Evolutionary conservation across 805 yeast species (phyloP), one percentile per base, ranked within the genome.

Genomic region (Candida pini): DNA sequence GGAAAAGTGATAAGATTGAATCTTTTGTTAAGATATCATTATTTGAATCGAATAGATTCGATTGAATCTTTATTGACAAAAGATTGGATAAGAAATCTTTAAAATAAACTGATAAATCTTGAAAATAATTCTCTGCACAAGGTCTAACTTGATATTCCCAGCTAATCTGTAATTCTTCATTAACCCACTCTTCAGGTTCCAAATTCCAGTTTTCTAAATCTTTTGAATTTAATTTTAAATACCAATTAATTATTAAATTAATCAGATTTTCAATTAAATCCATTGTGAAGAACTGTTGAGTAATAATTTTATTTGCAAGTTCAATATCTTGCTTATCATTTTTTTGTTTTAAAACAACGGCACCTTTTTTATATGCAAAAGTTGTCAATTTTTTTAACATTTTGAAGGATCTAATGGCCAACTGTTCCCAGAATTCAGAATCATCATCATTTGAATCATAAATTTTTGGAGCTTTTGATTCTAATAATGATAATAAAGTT

Each of bases 141-240:
- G 90, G 87, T 37, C 94, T 67, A 9, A 88, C 69, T 53, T 84
- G 89, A 54, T 66, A 86, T 52, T 89, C 97, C 78, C 85, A 87
- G 51, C 81, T 79, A 5, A 76, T 64, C 33, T 78, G 71, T 38
- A 80, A 62, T 45, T 88, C 95, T 50, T 87, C 95, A 43, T 79
- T 78, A 15, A 84, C 78, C 86, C 95, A 92, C 55, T 87, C 96
- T 54, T 88, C 97, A 0, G 97, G 96, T 40, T 88, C 95, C 13
- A 71, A 56, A 9, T 67, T 54, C 97, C 97, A 92, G 25, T 75
- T 64, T 47, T 84, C 94, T 31, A 90, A 56, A 53, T 89, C 97
- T 2, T 71, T 57, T 0, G 90, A 87, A 39, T 78, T 74, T 31
- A 89, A 58, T 36, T 81, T 73, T 42, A 92, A 65, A 56, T 86